A percentile compares a stretch with the other conserved stretches of the same genome.
Conservation (phyloP, 768 basidiomycete species). For the Kwoniella botswanensis region DNA sequence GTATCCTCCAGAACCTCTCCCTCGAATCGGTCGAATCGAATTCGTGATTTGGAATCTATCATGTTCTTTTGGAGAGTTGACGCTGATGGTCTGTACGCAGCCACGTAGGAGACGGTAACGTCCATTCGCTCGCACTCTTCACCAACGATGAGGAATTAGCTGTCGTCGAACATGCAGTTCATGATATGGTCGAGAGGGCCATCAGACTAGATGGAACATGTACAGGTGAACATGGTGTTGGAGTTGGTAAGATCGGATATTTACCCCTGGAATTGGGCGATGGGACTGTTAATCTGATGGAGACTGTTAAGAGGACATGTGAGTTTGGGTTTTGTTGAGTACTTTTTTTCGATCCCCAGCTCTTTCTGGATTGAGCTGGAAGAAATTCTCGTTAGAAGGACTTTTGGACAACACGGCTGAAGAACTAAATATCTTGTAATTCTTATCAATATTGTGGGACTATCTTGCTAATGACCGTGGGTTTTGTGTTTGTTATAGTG, state of each 20-base stretch:
- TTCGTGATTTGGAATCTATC: no score
- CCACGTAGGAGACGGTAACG: conserved; percentile 60
- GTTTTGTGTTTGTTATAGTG: conserved; percentile 24
- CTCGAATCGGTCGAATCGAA: no score
- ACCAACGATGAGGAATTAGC: conserved; percentile 44
- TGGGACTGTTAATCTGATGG: conserved; percentile 83
- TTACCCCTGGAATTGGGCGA: conserved; percentile 79
- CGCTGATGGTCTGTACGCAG: neutral
- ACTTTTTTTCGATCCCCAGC: neutral
- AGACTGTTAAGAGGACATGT: conserved; percentile 72
- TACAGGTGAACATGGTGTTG: conserved; percentile 78
- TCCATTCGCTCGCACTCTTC: conserved; percentile 59
- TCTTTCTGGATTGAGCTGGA: conserved; percentile 14
- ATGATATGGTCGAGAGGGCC: conserved; percentile 60
- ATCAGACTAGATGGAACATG: conserved; percentile 61
- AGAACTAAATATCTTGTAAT: neutral
- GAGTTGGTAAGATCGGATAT: conserved; percentile 83
- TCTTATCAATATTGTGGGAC: neutral
- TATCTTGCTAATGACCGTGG: neutral
- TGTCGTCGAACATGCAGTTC: conserved; percentile 54
- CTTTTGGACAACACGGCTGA: conserved; percentile 47
- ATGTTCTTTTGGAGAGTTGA: no score
- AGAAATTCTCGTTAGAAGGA: no score
- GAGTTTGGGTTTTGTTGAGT: conserved; percentile 23
- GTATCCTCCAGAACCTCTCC: neutral